phyloP scores from a whole-genome alignment of 331 rosid species.

The Erythrophleum ivorense region DNA sequence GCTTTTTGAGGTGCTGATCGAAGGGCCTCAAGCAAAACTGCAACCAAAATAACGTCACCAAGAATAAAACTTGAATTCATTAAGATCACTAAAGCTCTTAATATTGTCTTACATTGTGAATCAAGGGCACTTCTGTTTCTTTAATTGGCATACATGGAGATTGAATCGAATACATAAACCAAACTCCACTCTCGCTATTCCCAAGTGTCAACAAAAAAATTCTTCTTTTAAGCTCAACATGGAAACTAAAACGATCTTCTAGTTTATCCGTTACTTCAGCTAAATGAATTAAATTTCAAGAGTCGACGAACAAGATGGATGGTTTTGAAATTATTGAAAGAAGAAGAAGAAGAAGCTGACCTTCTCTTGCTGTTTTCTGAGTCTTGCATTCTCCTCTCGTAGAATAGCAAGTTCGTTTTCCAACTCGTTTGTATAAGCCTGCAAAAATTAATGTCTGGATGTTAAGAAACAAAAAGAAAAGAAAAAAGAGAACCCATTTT shows the following conservation, averaged over 20 bases:
- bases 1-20: not conserved
- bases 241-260: not conserved
- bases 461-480: not conserved
- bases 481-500: too few species aligned
- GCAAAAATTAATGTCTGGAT: not conserved
- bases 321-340: not conserved
- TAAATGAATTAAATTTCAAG: too few species aligned
- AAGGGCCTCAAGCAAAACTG: not conserved
- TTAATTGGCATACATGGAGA: not conserved
- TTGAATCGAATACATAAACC: not conserved
- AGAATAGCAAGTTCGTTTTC: slow-evolving; percentile 31
- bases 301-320: too few species aligned
- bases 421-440: slow-evolving; percentile 38
- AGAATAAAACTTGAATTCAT: not conserved
- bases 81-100: not conserved
- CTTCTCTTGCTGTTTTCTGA: slow-evolving; percentile 23
- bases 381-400: slow-evolving; percentile 39
- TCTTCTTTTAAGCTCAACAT: not conserved
- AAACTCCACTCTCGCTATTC: not conserved
- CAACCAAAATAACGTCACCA: not conserved
- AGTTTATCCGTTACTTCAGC: too few species aligned
- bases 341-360: not conserved
- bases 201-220: not conserved
- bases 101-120: not conserved
- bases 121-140: not conserved